Evolutionary conservation across 495 filamentous ascomycete genomes (phyloP).

Genomic region (Podospora pseudocomata): DNA sequence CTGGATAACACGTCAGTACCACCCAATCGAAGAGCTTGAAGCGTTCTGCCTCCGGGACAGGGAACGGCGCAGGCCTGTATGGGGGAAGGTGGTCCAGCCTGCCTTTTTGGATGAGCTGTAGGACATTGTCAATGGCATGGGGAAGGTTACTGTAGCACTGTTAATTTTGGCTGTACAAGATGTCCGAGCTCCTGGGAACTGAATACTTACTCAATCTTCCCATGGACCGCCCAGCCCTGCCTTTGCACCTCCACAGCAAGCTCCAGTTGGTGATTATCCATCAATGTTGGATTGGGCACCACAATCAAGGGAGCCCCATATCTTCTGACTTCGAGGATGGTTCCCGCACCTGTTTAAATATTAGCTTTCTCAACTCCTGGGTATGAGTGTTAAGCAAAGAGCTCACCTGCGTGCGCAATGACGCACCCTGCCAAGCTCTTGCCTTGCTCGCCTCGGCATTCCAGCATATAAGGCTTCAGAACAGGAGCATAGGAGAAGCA

Average conservation of each 20-base stretch:
- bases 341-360: constrained; percentile 65
- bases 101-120: constrained; percentile 25
- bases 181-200: not conserved
- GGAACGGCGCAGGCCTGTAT: constrained; percentile 31
- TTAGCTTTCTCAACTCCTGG: not conserved
- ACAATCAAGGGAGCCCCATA: constrained; percentile 66
- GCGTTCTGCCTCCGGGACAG: constrained; percentile 28
- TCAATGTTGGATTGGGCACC: constrained; percentile 76
- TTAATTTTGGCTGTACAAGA: not conserved
- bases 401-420: constrained; percentile 82
- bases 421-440: constrained; percentile 57
- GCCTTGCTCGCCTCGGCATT: constrained; percentile 29
- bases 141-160: constrained; percentile 26
- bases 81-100: constrained; percentile 28
- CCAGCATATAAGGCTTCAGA: constrained; percentile 53
- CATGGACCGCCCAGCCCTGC: constrained; percentile 67
- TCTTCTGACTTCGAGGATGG: constrained; percentile 78
- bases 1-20: constrained; percentile 36
- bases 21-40: constrained; percentile 39
- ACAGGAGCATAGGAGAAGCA: constrained; percentile 63
- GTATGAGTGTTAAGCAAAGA: not conserved
- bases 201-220: constrained; percentile 56
- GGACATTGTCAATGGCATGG: constrained; percentile 25
- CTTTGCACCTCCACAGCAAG: constrained; percentile 67
- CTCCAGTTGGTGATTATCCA: constrained; percentile 91